Base-by-base conservation (phyloP, 768 basidiomycete genomes). In the Roridomyces roridus region DNA sequence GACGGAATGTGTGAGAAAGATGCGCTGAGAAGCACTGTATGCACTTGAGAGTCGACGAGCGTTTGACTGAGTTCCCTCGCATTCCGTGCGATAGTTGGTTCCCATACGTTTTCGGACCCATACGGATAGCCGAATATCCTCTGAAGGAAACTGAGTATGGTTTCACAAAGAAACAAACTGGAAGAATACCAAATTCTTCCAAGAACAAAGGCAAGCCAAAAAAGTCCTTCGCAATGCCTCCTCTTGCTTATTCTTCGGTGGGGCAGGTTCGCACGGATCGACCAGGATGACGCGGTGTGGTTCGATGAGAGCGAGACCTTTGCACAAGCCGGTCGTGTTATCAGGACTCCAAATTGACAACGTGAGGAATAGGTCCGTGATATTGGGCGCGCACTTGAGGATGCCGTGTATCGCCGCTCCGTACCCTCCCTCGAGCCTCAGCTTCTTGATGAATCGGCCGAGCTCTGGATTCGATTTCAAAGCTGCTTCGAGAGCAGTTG, bases 371-470 rank as follows among this genome's bases (percentile, higher is more conserved):
- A 47, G 46, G 29, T 47, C 46, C 23, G 29, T 18, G 28, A 34
- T 35, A n/a, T 28, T 29, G 15, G 46, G 26, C 6, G 46, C 28
- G 17, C 8, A 18, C 17, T 35, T 34, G 29, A 47, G 46, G 21
- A 47, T 47, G 46, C 8, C 34, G n/a, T 37, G 45, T 29, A 60
- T 57, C 5, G 51, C 15, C 59, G 51, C 2, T 18, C 62, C 58
- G 14, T 62, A 63, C 3, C 59, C 62, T 12, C 64, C 62, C 47
- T 67, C 64, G 29, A 67, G 46, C 21, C 65, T 63, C 20, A 68
- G 50, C 44, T 67, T 68, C 57, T 63, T 59, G 47, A 68, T 67
- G 45, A 66, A 63, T 4, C 31, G 21, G 25, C 59, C 67, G 15
- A 68, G 53, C 10, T 50, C n/a, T 8, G 35, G 17, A 20, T 67